phyloP scores from a whole-genome alignment of 1,139 yeast species.

The Yamadazyma pseudoaaseri region DNA sequence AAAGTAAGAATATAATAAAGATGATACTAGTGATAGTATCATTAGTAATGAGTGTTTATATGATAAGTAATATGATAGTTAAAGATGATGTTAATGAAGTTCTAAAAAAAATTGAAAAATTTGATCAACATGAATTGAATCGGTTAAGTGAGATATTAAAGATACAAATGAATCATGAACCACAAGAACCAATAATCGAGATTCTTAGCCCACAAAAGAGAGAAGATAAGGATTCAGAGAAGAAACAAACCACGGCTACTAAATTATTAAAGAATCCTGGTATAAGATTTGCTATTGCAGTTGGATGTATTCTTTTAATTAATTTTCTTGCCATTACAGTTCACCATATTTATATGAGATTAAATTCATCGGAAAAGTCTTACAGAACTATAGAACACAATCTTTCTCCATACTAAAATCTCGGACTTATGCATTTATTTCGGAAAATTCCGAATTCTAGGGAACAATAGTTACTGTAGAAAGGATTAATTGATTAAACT shows the following conservation, averaged over 20 bases:
- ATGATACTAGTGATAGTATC: background rate
- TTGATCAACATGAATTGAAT: slow-evolving; percentile 9
- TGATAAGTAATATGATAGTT: background rate
- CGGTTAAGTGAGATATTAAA: slow-evolving; percentile 4
- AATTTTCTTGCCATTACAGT: slow-evolving; percentile 36
- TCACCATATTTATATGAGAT: slow-evolving; percentile 34
- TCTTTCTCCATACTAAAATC: slow-evolving; percentile 27
- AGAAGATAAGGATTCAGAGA: background rate
- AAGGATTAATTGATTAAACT: too few species aligned
- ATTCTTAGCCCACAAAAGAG: background rate
- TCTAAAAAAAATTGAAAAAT: slow-evolving; percentile 5
- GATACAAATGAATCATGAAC: slow-evolving; percentile 3
- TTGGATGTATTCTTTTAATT: slow-evolving; percentile 29
- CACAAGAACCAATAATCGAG: background rate
- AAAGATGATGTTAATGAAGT: slow-evolving; percentile 9
- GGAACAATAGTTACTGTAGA: too few species aligned
- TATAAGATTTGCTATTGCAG: slow-evolving; percentile 26
- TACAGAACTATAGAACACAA: slow-evolving; percentile 37
- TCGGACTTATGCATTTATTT: slow-evolving; percentile 2
- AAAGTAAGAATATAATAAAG: too few species aligned
- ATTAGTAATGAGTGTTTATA: background rate
- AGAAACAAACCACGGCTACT: slow-evolving; percentile 1
- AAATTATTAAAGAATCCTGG: slow-evolving; percentile 18
- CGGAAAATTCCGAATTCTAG: slow-evolving; percentile 3
- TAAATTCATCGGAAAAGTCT: slow-evolving; percentile 28